These are phyloP conservation scores for Parmelia sp. DNA, from an alignment of 495 filamentous ascomycete species.

Conservation along the genomic window DNA sequence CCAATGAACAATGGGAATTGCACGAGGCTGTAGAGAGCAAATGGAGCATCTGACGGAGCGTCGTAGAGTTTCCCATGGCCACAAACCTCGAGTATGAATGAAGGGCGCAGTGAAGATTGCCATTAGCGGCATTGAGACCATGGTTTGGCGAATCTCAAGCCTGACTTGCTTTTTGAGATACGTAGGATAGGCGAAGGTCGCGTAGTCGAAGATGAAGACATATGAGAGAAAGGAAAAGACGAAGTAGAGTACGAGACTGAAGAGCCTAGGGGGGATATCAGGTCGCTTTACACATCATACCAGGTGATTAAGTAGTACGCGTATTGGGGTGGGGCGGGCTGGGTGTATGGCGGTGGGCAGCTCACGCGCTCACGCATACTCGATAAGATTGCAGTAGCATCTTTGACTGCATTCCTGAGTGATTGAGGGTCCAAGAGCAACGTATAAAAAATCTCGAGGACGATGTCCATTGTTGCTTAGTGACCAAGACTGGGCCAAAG, in stretches of 20 bases:
- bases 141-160: conserved; percentile 78
- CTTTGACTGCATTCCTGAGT: conserved; percentile 16
- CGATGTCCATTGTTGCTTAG: conserved; percentile 71
- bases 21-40: conserved; percentile 66
- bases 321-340: conserved; percentile 61
- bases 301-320: conserved; percentile 85
- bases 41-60: conserved; percentile 61
- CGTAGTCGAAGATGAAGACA: conserved; percentile 89
- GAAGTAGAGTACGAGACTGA: conserved; percentile 80
- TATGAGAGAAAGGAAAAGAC: conserved; percentile 78
- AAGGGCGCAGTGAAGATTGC: conserved; percentile 74
- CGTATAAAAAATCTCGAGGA: conserved; percentile 79
- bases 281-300: conserved; percentile 42
- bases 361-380: conserved; percentile 32
- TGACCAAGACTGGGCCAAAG: too few species aligned
- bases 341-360: conserved; percentile 57
- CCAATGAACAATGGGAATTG: conserved; percentile 89
- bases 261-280: conserved; percentile 53
- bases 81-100: conserved; percentile 75
- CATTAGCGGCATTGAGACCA: conserved; percentile 71
- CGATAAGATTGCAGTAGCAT: conserved; percentile 36
- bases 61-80: conserved; percentile 89
- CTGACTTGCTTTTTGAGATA: conserved; percentile 90
- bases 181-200: conserved; percentile 82
- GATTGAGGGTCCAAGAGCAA: conserved; percentile 64